phyloP scores from a whole-genome alignment of 1,139 yeast species.

The Kurtzmaniella natalensis region DNA sequence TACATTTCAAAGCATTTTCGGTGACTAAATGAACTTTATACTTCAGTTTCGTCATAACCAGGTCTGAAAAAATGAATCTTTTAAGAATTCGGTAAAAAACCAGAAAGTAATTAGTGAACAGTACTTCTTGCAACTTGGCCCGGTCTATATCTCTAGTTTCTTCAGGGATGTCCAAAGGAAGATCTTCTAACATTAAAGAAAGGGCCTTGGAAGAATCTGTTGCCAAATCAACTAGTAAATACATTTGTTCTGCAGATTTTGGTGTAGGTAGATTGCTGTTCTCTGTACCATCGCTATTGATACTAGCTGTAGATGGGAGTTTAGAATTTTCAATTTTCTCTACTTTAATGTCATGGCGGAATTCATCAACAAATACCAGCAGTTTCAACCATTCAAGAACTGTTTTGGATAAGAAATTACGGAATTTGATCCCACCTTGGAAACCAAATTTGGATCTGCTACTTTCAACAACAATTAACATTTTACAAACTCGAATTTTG shows the following conservation, averaged over 20 bases:
- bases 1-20: conserved; percentile 63
- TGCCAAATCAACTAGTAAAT: conserved; percentile 59
- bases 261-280: conserved; percentile 1
- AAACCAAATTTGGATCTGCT: conserved; percentile 35
- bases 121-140: conserved; percentile 54
- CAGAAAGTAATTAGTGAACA: conserved; percentile 70
- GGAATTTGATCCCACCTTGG: conserved; percentile 52
- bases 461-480: conserved; percentile 46
- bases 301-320: conserved; percentile 2
- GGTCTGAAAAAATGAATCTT: conserved; percentile 39
- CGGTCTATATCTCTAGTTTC: conserved; percentile 55
- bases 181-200: conserved; percentile 48
- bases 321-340: conserved; percentile 4
- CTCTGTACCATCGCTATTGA: background rate
- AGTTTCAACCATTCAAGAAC: conserved; percentile 68
- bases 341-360: conserved; percentile 4
- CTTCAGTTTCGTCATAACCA: conserved; percentile 22
- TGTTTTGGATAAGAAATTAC: conserved; percentile 58
- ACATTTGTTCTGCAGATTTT: conserved; percentile 37
- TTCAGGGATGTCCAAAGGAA: conserved; percentile 60
- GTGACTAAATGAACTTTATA: conserved; percentile 57
- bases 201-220: conserved; percentile 61
- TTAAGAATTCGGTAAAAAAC: conserved; percentile 69
- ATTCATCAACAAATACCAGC: conserved; percentile 38
- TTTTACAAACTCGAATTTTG: conserved; percentile 55